Evolutionary conservation across 192 early-diverging fungal species (phyloP), one percentile per base, ranked within the genome.

Genomic region (Linnemannia exigua): DNA sequence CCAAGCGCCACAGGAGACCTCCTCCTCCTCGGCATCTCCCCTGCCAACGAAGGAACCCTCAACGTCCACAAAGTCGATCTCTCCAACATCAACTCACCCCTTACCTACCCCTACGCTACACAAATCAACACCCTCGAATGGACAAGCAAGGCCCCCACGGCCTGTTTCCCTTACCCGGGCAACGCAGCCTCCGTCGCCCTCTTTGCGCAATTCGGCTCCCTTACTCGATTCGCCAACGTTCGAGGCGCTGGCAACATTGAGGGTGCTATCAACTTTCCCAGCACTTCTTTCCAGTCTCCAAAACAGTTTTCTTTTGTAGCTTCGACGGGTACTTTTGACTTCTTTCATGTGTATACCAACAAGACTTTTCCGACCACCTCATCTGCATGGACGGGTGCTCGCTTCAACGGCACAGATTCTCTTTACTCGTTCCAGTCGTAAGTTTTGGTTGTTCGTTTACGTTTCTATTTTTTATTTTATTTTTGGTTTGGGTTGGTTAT

Each of bases 21-120:
- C 14, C 77, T 84, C 41, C 79, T 63, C 33, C 72, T 84, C 16
- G 67, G 70, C 19, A 77, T 72, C 20, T 77, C 75, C 33, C 67
- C 82, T 2, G 51, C 73, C 5, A 28, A 61, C 33, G 77, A 84
- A n/a, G 77, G 77, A 5, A 73, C 73, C 7, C 66, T 84, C 48
- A 77, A 84, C 67, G 41, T 50, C n/a, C 66, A 77, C 58, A 31
- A 22, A 3, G 12, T 85, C 41, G 67, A 67, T 36, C 54, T 85
- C 41, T 41, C 77, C 31, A 79, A 85, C 74, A 72, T 85, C 74
- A 76, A 67, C 46, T 37, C 82, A 1, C 82, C 82, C 36, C 38
- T 73, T 11, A 77, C 82, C 16, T 76, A 73, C 25, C 36, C 79
- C 58, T 52, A 76, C n/a, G 63, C 51, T 7, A 16, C 11, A 4